These are phyloP conservation scores for Scheffersomyces coipomensis DNA, from an alignment of 805 yeast genomes.

Conservation along the genomic window DNA sequence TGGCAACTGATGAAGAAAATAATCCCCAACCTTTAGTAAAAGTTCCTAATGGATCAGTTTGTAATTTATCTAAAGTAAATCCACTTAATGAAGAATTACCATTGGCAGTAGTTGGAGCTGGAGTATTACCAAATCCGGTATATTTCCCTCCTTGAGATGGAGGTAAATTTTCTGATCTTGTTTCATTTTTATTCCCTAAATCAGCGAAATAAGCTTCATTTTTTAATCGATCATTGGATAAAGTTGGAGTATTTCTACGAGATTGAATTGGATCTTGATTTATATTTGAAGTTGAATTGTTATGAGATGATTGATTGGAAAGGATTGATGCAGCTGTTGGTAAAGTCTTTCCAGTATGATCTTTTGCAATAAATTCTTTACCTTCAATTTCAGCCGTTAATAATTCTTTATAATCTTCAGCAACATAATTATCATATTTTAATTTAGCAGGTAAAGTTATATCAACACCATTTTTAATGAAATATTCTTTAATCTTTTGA, in stretches of 20 bases:
- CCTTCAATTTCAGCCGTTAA: constrained; percentile 77
- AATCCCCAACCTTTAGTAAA: constrained; percentile 92
- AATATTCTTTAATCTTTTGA: constrained; percentile 65
- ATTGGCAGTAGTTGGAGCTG: constrained; percentile 39
- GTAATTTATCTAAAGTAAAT: constrained; percentile 67
- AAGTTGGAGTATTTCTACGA: constrained; percentile 41
- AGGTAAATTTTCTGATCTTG: constrained; percentile 74
- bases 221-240: constrained; percentile 42
- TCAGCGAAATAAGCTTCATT: constrained; percentile 83
- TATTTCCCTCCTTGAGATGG: constrained; percentile 95
- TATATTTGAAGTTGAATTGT: constrained; percentile 8
- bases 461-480: constrained; percentile 71
- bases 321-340: constrained; percentile 21
- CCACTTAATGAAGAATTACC: constrained; percentile 47
- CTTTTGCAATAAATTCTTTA: constrained; percentile 62
- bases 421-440: constrained; percentile 86
- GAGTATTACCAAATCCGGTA: constrained; percentile 87
- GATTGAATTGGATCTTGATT: constrained; percentile 30
- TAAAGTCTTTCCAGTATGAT: constrained; percentile 49
- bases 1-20: constrained; percentile 80
- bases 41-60: constrained; percentile 87
- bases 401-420: constrained; percentile 89
- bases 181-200: constrained; percentile 69
- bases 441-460: constrained; percentile 58
- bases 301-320: constrained; percentile 1